These are phyloP conservation scores for Pseudopyrenochaeta lycopersici DNA, from an alignment of 2,329 filamentous ascomycete species.

Conservation along the genomic window DNA sequence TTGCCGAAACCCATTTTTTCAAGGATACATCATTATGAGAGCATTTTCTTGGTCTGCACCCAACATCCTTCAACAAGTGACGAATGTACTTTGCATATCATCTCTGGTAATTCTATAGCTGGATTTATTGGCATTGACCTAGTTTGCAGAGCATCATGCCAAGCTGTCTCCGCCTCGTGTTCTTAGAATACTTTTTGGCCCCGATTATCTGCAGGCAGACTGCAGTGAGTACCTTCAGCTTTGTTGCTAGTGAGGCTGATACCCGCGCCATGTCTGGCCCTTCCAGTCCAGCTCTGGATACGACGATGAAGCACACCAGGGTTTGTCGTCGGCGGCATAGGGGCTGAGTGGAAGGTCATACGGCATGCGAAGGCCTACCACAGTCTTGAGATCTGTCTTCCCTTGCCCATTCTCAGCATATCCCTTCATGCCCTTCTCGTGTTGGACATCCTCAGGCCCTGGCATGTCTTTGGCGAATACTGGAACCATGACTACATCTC, in stretches of 20 bases:
- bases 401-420: neutral
- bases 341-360: constrained; percentile 78
- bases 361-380: constrained; percentile 80
- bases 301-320: constrained; percentile 76
- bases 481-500: constrained; percentile 67
- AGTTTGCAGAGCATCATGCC: too few relatives aligned
- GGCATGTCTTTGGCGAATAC: constrained; percentile 72
- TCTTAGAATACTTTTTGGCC: too few relatives aligned
- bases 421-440: constrained; percentile 13
- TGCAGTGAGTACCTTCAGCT: too few relatives aligned
- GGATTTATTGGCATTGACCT: too few relatives aligned
- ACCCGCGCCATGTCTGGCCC: constrained; percentile 53
- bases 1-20: too few relatives aligned
- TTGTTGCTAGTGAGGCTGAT: neutral
- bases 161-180: too few relatives aligned
- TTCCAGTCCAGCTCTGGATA: constrained; percentile 71
- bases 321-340: constrained; percentile 71
- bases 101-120: too few relatives aligned
- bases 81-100: too few relatives aligned
- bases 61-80: too few relatives aligned
- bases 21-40: too few relatives aligned
- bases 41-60: too few relatives aligned
- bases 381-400: constrained; percentile 9
- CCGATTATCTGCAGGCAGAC: too few relatives aligned
- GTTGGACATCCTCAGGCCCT: constrained; percentile 25